Percentiles rank a stretch among this genome's conserved stretches.
Evolutionary conservation across 345 rosid species (phyloP).

Genomic region (Noccaea bulbosa): DNA sequence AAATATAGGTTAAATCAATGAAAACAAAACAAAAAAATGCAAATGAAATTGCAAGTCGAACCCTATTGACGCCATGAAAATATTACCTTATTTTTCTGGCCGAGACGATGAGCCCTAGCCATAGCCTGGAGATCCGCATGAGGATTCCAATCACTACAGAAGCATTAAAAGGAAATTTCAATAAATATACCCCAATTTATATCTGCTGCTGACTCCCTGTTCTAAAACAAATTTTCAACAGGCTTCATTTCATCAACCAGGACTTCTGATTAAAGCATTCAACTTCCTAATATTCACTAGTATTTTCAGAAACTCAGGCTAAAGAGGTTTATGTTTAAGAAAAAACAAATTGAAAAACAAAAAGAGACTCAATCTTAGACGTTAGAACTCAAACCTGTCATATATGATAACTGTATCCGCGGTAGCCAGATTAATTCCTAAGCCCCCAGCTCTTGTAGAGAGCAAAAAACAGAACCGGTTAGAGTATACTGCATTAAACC

Average conservation of each 20-base stretch:
- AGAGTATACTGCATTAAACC: conserved; percentile 78
- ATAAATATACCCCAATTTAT: background rate
- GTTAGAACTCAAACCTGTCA: conserved; percentile 62
- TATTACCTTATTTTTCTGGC: conserved; percentile 80
- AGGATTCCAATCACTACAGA: conserved; percentile 93
- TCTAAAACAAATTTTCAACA: background rate
- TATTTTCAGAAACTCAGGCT: background rate
- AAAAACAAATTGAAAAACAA: background rate
- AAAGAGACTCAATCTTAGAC: background rate
- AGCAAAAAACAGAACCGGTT: conserved; percentile 90
- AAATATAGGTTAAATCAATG: conserved; percentile 30
- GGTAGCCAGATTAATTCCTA: conserved; percentile 97
- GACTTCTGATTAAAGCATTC: conserved; percentile 1
- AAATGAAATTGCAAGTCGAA: background rate
- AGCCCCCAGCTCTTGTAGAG: conserved; percentile 92
- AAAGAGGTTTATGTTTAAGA: background rate
- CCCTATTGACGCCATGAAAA: conserved; percentile 11
- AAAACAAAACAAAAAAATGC: background rate
- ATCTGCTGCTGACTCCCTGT: background rate
- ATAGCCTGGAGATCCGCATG: conserved; percentile 98
- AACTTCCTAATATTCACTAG: background rate
- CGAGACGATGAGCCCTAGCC: conserved; percentile 98
- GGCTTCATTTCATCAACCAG: background rate
- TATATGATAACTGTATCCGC: conserved; percentile 94
- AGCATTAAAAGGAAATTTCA: conserved; percentile 28